Evolutionary conservation across 768 basidiomycete species (phyloP).

Genomic region (Boletus pseudo-olivaceus): DNA sequence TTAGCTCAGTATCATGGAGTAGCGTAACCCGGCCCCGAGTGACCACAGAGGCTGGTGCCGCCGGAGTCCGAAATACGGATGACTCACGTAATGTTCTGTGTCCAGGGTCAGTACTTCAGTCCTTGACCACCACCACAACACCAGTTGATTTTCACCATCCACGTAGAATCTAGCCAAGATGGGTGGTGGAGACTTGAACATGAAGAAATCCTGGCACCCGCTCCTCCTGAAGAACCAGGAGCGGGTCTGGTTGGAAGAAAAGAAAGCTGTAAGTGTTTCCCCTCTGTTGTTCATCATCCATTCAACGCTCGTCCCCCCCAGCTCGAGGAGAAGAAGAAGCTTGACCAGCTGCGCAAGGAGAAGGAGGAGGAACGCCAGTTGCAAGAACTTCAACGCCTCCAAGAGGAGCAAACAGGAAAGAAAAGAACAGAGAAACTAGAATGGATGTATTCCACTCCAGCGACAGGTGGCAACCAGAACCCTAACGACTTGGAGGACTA

Average conservation of each 20-base stretch:
- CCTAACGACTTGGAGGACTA: slow-evolving; percentile 95
- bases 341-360: slow-evolving; percentile 95
- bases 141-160: background rate
- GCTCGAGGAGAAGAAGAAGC: slow-evolving; percentile 98
- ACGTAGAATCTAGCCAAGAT: slow-evolving; percentile 54
- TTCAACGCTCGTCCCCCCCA: slow-evolving; percentile 32
- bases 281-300: background rate
- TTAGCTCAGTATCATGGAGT: background rate
- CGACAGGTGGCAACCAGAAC: slow-evolving; percentile 82
- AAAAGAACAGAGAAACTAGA: slow-evolving; percentile 92
- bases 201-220: slow-evolving; percentile 99
- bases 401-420: slow-evolving; percentile 93
- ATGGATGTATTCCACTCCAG: slow-evolving; percentile 99
- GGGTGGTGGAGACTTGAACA: slow-evolving; percentile 98
- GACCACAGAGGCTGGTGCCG: background rate
- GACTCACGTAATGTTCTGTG: background rate
- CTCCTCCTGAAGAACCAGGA: slow-evolving; percentile 97
- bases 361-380: slow-evolving; percentile 96
- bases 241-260: slow-evolving; percentile 98
- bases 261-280: slow-evolving; percentile 72
- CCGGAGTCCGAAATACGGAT: background rate
- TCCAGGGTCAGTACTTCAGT: background rate
- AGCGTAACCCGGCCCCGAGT: background rate
- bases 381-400: slow-evolving; percentile 92
- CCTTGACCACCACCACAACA: slow-evolving; percentile 9